Conservation (phyloP, 345 rosid genomes). For the Jatropha curcas region DNA sequence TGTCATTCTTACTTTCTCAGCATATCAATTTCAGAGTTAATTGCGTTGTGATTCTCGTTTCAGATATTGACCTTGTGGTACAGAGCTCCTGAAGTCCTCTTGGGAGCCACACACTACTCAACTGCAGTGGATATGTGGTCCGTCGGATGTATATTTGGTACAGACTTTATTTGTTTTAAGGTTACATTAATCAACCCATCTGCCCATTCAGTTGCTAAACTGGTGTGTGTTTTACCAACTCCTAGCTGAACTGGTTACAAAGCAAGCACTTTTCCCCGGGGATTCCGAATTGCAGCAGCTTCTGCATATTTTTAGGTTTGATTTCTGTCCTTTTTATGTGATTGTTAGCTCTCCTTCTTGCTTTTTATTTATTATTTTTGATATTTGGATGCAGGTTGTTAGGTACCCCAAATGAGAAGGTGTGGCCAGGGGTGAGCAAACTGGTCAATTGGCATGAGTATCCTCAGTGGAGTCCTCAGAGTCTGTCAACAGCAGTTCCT, state of each 20-base stretch:
- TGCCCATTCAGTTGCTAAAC: slow-evolving; percentile 6
- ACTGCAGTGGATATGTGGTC: slow-evolving; percentile 98
- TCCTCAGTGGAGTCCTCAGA: slow-evolving; percentile 86
- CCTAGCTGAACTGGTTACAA: slow-evolving; percentile 78
- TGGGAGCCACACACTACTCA: slow-evolving; percentile 95
- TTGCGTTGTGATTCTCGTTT: neutral
- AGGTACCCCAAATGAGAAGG: slow-evolving; percentile 85
- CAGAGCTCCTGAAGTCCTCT: slow-evolving; percentile 94
- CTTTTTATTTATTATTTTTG: neutral
- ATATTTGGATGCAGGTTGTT: slow-evolving; percentile 51
- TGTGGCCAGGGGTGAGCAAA: slow-evolving; percentile 93
- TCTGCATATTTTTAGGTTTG: slow-evolving; percentile 84
- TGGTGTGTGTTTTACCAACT: neutral
- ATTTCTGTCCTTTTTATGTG: neutral
- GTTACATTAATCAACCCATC: neutral
- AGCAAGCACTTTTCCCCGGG: slow-evolving; percentile 87
- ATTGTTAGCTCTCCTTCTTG: too few relatives aligned
- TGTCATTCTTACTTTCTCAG: neutral
- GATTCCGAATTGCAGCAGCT: slow-evolving; percentile 97
- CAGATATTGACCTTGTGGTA: slow-evolving; percentile 96
- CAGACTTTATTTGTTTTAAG: neutral
- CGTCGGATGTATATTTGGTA: slow-evolving; percentile 94
- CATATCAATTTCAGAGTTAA: neutral
- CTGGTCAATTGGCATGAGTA: slow-evolving; percentile 97
- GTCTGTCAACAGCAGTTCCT: slow-evolving; percentile 62